Evolutionary conservation across 148 eudicot species (phyloP), one percentile per base, ranked within the genome.

Genomic region (Vaccinium myrtillus): DNA sequence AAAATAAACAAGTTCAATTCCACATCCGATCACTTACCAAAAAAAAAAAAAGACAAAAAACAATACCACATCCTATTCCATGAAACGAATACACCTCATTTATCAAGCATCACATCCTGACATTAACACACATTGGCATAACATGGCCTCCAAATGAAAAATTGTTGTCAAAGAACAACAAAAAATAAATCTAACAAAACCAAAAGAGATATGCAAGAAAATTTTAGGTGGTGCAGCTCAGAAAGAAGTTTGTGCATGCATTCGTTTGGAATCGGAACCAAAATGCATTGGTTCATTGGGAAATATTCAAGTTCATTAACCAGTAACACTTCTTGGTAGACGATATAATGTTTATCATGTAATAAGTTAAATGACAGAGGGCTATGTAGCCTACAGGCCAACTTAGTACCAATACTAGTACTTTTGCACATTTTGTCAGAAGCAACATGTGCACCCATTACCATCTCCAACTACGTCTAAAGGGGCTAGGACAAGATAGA

Each of bases 1-100:
- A 85, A 78, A 63, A 75, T 23, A 49, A 84, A 82, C 13, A 87
- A 76, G 75, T 71, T 65, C 56, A 88, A 30, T 80, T 78, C 77
- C 49, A 83, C 6, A 7, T 43, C 55, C 56, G 75, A 50, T 65
- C 23, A 39, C 15, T 43, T 0, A 43, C 46, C 46, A 0, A 43
- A 43, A 5, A 43, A 43, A 43, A 43, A 5, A 43, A 0, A 43
- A 43, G 6, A 43, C 6, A 43, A 43, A 43, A 43, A 43, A 43
- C 46, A 43, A 43, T 43, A 81, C 77, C 49, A 83, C 6, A 7
- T 43, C 55, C 56, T 79, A 50, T 65, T 46, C 39, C 15, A 25
- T 51, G 27, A 3, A 30, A 21, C 12, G 27, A 46, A 81, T 21
- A 32, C 59, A 67, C 76, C 36, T 25, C 53, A 25, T 48, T 1